Evolutionary conservation across 164 flowering plant species (phyloP).

Genomic region (Santalum album): DNA sequence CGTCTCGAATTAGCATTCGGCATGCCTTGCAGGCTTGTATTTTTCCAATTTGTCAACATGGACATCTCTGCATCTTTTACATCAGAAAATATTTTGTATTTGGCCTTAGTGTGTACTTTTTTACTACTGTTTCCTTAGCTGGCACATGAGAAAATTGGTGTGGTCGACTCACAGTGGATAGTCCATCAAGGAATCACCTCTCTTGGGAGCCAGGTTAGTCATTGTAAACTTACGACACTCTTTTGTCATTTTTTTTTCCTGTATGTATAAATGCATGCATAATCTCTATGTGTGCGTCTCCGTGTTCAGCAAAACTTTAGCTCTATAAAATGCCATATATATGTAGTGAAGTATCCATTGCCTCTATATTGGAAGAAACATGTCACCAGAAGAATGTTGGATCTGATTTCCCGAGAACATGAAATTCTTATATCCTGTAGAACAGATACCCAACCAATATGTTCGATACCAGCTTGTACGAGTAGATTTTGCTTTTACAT

Average conservation of each 20-base stretch:
- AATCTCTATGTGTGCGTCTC: neutral
- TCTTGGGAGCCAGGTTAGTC: conserved; percentile 77
- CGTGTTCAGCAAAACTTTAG: neutral
- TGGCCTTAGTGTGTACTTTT: neutral
- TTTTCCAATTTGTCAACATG: too few species aligned
- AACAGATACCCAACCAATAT: too few species aligned
- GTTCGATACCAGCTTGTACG: too few species aligned
- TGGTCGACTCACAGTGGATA: conserved; percentile 96
- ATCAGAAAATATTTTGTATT: neutral
- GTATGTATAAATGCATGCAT: neutral
- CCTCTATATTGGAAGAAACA: too few species aligned
- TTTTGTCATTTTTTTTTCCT: neutral
- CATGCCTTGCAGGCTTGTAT: too few species aligned
- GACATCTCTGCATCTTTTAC: neutral
- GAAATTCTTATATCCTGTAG: too few species aligned
- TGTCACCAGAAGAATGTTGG: too few species aligned
- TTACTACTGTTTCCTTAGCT: conserved; percentile 37
- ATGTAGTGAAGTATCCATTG: too few species aligned
- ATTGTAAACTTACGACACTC: neutral
- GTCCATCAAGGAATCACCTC: conserved; percentile 91
- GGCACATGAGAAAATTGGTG: conserved; percentile 99
- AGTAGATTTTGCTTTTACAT: too few species aligned
- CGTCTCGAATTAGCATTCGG: too few species aligned
- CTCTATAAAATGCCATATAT: too few species aligned
- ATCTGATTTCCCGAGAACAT: too few species aligned